Evolutionary conservation across 495 filamentous ascomycete species (phyloP).

Genomic region (Zalerion maritima): DNA sequence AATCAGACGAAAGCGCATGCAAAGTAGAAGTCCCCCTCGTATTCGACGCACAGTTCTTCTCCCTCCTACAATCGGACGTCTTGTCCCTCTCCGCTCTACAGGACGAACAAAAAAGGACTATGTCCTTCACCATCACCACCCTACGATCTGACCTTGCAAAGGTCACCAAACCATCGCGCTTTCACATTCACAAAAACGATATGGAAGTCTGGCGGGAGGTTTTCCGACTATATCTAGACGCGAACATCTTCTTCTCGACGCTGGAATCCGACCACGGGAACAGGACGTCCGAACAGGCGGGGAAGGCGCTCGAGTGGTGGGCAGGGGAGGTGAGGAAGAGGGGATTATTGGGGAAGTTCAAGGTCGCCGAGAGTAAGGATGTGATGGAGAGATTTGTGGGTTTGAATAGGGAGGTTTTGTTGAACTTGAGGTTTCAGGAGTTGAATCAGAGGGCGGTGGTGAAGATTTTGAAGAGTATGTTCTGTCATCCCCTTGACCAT

Average conservation of each 20-base stretch:
- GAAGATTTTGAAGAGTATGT: constrained; percentile 66
- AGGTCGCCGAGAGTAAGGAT: constrained; percentile 36
- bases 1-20: not conserved
- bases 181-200: constrained; percentile 43
- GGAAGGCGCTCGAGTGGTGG: constrained; percentile 43
- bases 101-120: constrained; percentile 34
- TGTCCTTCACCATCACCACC: constrained; percentile 36
- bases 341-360: constrained; percentile 39
- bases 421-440: constrained; percentile 56
- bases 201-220: constrained; percentile 58
- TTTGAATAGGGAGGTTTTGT: constrained; percentile 49
- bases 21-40: constrained; percentile 47
- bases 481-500: not conserved
- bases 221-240: constrained; percentile 55
- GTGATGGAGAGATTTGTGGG: constrained; percentile 47
- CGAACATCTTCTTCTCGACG: constrained; percentile 58
- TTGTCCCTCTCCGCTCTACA: constrained; percentile 45
- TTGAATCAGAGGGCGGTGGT: constrained; percentile 52
- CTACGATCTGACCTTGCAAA: constrained; percentile 42
- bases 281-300: constrained; percentile 36
- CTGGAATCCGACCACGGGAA: constrained; percentile 43
- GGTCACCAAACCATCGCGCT: constrained; percentile 43
- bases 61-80: constrained; percentile 46
- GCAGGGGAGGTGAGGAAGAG: constrained; percentile 37
- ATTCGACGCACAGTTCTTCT: constrained; percentile 55